A percentile compares a stretch with the other conserved stretches of the same genome.
Evolutionary conservation across 129 eudicot genomes (phyloP).

Genomic region (Gnaphalium uliginosum): DNA sequence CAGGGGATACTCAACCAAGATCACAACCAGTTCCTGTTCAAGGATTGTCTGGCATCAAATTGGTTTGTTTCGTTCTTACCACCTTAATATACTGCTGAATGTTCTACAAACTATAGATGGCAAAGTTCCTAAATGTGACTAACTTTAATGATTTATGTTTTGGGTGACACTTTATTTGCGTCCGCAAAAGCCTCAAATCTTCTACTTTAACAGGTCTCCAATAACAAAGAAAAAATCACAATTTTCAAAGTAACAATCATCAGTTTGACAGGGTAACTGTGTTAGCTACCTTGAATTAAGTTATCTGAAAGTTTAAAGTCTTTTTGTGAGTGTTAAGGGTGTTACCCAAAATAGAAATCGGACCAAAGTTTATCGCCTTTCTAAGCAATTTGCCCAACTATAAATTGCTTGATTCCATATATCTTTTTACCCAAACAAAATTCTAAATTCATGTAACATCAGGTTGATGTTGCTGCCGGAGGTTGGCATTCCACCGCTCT

Average conservation of each 20-base stretch:
- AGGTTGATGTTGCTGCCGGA: constrained; percentile 99
- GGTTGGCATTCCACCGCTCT: constrained; percentile 99
- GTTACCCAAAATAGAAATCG: background rate
- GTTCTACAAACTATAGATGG: background rate
- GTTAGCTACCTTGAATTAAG: background rate
- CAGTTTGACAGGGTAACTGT: background rate
- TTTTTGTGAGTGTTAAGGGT: background rate
- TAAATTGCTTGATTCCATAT: background rate
- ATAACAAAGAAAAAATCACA: background rate
- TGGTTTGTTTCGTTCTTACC: constrained; percentile 51
- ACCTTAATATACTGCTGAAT: background rate
- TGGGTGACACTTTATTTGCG: background rate
- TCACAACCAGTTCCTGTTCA: constrained; percentile 94
- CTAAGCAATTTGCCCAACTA: background rate
- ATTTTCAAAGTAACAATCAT: background rate
- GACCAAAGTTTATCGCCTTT: background rate
- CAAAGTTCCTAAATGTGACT: background rate
- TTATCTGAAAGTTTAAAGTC: background rate
- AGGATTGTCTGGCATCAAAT: constrained; percentile 75
- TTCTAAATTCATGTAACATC: constrained; percentile 21
- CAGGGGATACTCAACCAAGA: constrained; percentile 99
- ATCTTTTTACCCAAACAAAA: background rate
- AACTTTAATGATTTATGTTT: constrained; percentile 4
- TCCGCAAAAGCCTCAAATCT: background rate
- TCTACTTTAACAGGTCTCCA: background rate